phyloP scores from a whole-genome alignment of 202 grass and related monocot genomes.

The Setaria viridis region DNA sequence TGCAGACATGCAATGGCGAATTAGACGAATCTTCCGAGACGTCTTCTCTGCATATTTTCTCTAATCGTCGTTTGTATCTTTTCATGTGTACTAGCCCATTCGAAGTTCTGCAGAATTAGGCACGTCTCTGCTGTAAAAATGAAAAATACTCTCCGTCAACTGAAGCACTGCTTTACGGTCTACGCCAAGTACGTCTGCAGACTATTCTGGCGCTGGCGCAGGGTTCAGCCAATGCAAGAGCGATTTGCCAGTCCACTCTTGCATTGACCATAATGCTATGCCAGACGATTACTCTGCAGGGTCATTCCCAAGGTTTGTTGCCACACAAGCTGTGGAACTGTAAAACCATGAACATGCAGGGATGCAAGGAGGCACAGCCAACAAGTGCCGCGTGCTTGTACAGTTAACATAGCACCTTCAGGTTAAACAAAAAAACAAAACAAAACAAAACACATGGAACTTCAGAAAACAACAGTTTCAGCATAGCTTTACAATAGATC shows the following conservation, averaged over 20 bases:
- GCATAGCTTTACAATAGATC: conserved; percentile 42
- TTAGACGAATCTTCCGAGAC: background rate
- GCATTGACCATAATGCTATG: background rate
- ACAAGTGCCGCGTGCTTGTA: background rate
- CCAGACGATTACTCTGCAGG: background rate
- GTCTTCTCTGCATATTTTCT: too few species aligned
- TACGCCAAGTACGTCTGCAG: background rate
- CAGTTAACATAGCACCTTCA: background rate
- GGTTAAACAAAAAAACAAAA: background rate
- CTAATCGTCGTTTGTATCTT: too few species aligned
- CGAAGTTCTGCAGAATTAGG: background rate
- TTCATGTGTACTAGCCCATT: too few species aligned
- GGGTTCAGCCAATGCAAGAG: background rate
- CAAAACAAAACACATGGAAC: background rate
- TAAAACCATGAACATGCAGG: background rate
- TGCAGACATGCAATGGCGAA: background rate
- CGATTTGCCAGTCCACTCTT: conserved; percentile 1
- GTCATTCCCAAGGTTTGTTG: background rate
- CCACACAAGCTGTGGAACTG: background rate
- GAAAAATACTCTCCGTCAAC: background rate
- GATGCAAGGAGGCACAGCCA: background rate
- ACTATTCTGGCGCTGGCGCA: conserved; percentile 14
- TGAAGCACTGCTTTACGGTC: conserved; percentile 24
- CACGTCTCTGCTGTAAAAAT: background rate
- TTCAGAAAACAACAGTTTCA: conserved; percentile 10